Conservation (phyloP, 495 filamentous ascomycete species). For the Chlorociboria aeruginascens region DNA sequence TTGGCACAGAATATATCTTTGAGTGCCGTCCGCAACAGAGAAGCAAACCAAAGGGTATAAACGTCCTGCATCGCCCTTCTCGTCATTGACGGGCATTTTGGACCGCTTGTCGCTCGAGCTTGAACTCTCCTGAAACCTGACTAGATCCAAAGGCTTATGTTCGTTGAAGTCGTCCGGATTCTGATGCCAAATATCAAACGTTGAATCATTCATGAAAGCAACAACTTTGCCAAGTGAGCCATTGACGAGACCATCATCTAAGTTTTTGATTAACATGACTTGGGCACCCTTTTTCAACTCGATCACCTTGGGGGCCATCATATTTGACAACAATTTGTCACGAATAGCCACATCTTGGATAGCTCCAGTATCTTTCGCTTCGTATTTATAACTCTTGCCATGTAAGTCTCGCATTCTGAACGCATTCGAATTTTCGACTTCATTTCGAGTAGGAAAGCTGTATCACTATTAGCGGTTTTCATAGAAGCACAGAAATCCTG, state of each 20-base stretch:
- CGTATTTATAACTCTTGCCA: conserved; percentile 55
- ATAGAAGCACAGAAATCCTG: not conserved
- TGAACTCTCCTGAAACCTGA: conserved; percentile 24
- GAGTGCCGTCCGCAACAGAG: conserved; percentile 60
- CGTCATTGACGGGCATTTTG: conserved; percentile 30
- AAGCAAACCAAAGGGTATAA: conserved; percentile 73
- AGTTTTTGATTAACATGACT: conserved; percentile 99
- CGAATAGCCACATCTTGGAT: conserved; percentile 52
- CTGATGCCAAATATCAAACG: conserved; percentile 52
- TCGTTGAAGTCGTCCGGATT: conserved; percentile 43
- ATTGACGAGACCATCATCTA: conserved; percentile 89
- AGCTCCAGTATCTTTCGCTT: conserved; percentile 62
- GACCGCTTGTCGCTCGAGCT: conserved; percentile 25
- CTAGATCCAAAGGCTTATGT: conserved; percentile 26
- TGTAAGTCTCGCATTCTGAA: conserved; percentile 57
- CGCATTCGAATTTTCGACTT: conserved; percentile 81
- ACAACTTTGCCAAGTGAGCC: conserved; percentile 80
- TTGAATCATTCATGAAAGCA: conserved; percentile 74
- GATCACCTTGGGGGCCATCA: conserved; percentile 77
- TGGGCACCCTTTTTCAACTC: conserved; percentile 84
- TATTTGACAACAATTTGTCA: conserved; percentile 70
- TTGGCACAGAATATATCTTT: conserved; percentile 66
- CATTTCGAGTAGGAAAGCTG: conserved; percentile 79
- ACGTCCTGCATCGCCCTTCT: conserved; percentile 21
- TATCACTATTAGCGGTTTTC: conserved; percentile 17